Evolutionary conservation across 2,329 filamentous ascomycete genomes (phyloP), one percentile per base, ranked within the genome.

Genomic region (Beauveria medogensis): DNA sequence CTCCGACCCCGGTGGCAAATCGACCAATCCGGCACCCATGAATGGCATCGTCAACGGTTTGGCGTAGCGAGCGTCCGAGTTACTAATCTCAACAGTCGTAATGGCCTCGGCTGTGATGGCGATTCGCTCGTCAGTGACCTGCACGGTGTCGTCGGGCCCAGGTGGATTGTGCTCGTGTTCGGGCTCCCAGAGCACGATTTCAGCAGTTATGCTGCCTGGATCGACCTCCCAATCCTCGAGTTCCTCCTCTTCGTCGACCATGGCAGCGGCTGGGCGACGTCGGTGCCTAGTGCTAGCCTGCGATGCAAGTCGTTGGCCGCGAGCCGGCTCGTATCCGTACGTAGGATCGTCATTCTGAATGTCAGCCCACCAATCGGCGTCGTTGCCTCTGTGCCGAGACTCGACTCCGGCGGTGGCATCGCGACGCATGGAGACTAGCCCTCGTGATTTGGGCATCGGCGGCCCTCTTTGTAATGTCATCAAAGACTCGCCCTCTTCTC

Each of bases 21-120:
- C 93, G 43, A 99, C 90, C 57, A 97, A 83, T 18, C 94, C 94
- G 10, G 89, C 88, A 40, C 92, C 92, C 73, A 97, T 91, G 73
- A 96, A 97, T 0, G 89, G 86, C 63, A 90, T 79, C 30, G 86
- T 90, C 61, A 95, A 82, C 63, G 93, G 89, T 77, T 97, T 97
- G 40, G 90, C 90, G 71, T 96, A 97, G 61, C 85, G 84, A 80
- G 97, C 97, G 3, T 85, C 85, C 20, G 88, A 87, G 69, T 82
- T 80, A 59, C 80, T 79, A 64, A 87, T 84, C 62, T 84, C 80
- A 26, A 77, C 77, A 26, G 83, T 83, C 65, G 83, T 75, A 57
- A 88, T 82, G 2, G 82, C 81, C 7, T 77, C 72, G 59, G 77
- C 80, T 58, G 78, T 79, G 60, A 87, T 76, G 51, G 84, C 84